These are phyloP conservation scores for Priceomyces castillae DNA, from an alignment of 805 yeast species.

Conservation along the genomic window DNA sequence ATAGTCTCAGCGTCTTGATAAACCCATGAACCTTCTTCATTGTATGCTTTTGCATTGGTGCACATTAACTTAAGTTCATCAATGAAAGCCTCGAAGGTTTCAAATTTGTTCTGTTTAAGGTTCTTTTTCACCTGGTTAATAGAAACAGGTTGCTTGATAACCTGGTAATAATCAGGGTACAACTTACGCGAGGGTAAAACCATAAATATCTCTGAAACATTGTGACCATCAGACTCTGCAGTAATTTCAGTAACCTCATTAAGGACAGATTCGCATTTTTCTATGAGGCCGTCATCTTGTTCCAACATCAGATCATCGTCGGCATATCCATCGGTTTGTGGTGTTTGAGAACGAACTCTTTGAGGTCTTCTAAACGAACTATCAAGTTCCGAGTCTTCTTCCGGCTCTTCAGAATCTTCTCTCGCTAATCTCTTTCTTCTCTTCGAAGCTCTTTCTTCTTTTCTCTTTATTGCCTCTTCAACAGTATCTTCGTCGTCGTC, in stretches of 20 bases:
- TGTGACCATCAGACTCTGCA: conserved; percentile 45
- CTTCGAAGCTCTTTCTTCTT: conserved; percentile 42
- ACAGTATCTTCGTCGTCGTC: conserved; percentile 68
- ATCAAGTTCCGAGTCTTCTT: conserved; percentile 23
- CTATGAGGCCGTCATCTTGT: conserved; percentile 14
- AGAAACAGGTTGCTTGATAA: conserved; percentile 60
- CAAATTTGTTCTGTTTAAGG: conserved; percentile 37
- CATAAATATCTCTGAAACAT: conserved; percentile 46
- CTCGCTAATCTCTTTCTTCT: conserved; percentile 25
- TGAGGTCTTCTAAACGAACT: conserved; percentile 14
- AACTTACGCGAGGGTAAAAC: conserved; percentile 67
- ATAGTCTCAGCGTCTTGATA: conserved; percentile 54
- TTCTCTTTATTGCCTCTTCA: conserved; percentile 56
- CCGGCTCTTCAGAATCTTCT: conserved; percentile 24
- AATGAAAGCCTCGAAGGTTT: conserved; percentile 45
- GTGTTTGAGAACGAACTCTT: conserved; percentile 17
- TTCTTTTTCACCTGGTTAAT: conserved; percentile 52
- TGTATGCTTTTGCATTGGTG: conserved; percentile 68
- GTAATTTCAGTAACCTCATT: conserved; percentile 39
- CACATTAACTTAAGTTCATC: conserved; percentile 66
- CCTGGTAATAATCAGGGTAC: conserved; percentile 82
- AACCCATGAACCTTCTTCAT: conserved; percentile 66
- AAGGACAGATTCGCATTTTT: conserved; percentile 36
- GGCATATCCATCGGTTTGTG: conserved; percentile 14
- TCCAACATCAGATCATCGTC: conserved; percentile 30